Conservation (phyloP, 2,329 filamentous ascomycete genomes). For the Colletotrichum sp. region DNA sequence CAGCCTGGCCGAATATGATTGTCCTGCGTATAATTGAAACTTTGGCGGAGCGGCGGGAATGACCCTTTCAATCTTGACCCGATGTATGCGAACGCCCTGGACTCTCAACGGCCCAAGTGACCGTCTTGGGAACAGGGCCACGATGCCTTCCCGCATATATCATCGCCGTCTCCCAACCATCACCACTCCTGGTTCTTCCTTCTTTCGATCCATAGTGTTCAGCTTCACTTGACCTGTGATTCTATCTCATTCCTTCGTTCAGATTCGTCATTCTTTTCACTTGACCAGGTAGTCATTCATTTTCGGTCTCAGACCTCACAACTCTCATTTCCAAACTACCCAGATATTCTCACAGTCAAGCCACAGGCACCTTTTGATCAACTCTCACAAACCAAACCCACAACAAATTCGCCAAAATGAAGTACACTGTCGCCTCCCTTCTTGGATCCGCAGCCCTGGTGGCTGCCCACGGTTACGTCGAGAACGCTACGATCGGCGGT, state of each 20-base stretch:
- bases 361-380: background rate
- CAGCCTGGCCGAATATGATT: conserved; percentile 10
- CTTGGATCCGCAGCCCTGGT: conserved; percentile 42
- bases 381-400: background rate
- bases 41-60: conserved; percentile 20
- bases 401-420: conserved; percentile 18
- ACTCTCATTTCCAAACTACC: conserved; percentile 7
- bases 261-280: conserved; percentile 22
- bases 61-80: conserved; percentile 15
- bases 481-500: conserved; percentile 48
- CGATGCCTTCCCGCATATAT: conserved; percentile 15
- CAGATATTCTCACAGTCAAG: conserved; percentile 18
- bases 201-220: conserved; percentile 16
- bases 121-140: conserved; percentile 4
- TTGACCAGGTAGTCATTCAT: conserved; percentile 22
- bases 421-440: conserved; percentile 25
- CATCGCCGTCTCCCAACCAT: background rate
- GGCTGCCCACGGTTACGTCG: conserved; percentile 55
- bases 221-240: conserved; percentile 22
- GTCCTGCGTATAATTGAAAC: conserved; percentile 20
- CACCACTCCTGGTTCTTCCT: background rate
- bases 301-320: conserved; percentile 18
- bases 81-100: background rate
- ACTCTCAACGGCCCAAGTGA: background rate
- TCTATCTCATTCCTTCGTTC: conserved; percentile 21